phyloP scores from a whole-genome alignment of 2,329 filamentous ascomycete genomes.

The Ascosphaera apis region DNA sequence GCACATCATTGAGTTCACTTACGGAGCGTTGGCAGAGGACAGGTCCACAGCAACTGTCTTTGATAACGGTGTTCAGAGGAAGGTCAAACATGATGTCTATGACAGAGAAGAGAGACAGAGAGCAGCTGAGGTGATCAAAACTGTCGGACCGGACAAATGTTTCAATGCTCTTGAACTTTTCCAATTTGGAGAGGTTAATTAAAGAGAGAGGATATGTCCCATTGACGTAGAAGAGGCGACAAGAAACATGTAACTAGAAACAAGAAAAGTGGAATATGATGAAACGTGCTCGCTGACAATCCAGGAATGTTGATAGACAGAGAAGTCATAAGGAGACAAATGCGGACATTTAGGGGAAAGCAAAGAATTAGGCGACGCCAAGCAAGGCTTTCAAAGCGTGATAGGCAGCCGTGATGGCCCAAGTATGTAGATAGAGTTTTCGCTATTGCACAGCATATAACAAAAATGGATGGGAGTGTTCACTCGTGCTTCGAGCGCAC shows the following conservation, averaged over 20 bases:
- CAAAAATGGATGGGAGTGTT: not conserved
- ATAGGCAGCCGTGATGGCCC: not conserved
- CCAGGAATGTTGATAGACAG: not conserved
- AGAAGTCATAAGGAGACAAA: not conserved
- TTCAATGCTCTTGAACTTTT: not conserved
- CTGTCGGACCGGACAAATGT: not conserved
- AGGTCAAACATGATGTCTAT: not conserved
- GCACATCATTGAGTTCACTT: not conserved
- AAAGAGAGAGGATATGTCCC: conserved; percentile 1
- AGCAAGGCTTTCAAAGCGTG: not conserved
- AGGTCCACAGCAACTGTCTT: not conserved
- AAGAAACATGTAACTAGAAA: not conserved
- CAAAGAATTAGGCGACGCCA: not conserved
- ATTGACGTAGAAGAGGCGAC: not conserved
- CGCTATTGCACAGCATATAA: not conserved
- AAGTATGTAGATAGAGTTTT: too few relatives aligned
- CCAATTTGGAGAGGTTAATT: not conserved
- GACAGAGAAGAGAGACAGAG: not conserved
- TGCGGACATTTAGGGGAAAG: not conserved
- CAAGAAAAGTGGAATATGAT: not conserved
- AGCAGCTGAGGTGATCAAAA: not conserved
- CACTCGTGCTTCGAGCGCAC: conserved; percentile 5
- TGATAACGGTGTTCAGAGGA: not conserved
- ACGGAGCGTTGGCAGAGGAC: not conserved
- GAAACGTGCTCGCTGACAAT: too few relatives aligned